These are phyloP conservation scores for Alisma plantagoaquatica DNA, from an alignment of 106 monocot species.

Conservation along the genomic window DNA sequence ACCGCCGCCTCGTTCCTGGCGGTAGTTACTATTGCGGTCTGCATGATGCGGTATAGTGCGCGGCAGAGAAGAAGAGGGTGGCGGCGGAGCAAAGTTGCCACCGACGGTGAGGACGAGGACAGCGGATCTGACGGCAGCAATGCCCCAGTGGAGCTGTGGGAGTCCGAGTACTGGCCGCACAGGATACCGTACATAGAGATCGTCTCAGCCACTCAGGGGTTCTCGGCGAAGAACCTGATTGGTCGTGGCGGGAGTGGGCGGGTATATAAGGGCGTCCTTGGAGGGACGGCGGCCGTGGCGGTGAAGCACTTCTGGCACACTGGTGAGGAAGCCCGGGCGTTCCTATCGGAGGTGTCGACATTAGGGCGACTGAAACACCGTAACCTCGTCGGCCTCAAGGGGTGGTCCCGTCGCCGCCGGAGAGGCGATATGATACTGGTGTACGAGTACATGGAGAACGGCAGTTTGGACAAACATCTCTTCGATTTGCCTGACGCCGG, in stretches of 20 bases:
- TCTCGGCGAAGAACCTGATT: slow-evolving; percentile 25
- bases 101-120: slow-evolving; percentile 15
- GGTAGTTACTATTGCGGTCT: too few relatives aligned
- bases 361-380: slow-evolving; percentile 14
- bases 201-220: slow-evolving; percentile 18
- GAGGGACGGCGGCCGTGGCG: slow-evolving; percentile 4
- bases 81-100: slow-evolving; percentile 32
- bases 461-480: slow-evolving; percentile 17
- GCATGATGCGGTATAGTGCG: too few relatives aligned
- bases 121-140: slow-evolving; percentile 37
- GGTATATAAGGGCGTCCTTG: slow-evolving; percentile 31
- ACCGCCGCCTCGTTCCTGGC: too few relatives aligned
- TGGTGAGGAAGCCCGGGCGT: slow-evolving; percentile 4
- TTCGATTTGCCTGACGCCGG: too few relatives aligned
- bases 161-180: slow-evolving; percentile 22
- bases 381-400: slow-evolving; percentile 12
- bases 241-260: slow-evolving; percentile 37
- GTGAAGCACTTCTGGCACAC: slow-evolving; percentile 3
- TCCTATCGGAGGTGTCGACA: slow-evolving; percentile 15
- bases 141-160: slow-evolving; percentile 39
- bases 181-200: slow-evolving; percentile 26
- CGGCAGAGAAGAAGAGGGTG: slow-evolving; percentile 9
- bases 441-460: slow-evolving; percentile 23
- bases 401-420: slow-evolving; percentile 9
- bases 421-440: slow-evolving; percentile 16